phyloP scores from a whole-genome alignment of 352 stramenopile genomes.

The Elongisporangium senticosum region DNA sequence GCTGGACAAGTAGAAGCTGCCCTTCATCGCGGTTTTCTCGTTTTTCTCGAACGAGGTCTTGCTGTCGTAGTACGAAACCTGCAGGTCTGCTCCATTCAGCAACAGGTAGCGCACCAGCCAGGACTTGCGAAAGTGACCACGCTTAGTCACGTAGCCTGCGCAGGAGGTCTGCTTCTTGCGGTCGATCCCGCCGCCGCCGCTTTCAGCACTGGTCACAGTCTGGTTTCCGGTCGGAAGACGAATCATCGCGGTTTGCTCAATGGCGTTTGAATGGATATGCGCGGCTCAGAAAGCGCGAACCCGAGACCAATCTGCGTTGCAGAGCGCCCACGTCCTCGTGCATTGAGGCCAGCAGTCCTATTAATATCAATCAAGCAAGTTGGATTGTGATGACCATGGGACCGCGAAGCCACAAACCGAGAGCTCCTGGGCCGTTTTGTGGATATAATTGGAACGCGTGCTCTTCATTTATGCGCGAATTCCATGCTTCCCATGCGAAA shows the following conservation, averaged over 20 bases:
- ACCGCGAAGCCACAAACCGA: background rate
- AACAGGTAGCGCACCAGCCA: slow-evolving; percentile 78
- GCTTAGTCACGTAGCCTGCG: slow-evolving; percentile 85
- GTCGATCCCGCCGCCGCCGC: slow-evolving; percentile 11
- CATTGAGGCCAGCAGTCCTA: background rate
- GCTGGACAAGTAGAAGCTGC: slow-evolving; percentile 69
- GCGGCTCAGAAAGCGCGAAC: background rate
- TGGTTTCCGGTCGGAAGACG: slow-evolving; percentile 28
- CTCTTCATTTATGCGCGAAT: background rate
- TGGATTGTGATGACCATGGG: background rate
- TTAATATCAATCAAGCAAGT: background rate
- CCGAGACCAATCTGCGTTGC: background rate
- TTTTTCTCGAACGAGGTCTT: slow-evolving; percentile 38
- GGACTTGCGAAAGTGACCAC: slow-evolving; percentile 79
- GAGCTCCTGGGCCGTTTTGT: background rate
- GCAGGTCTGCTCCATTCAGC: slow-evolving; percentile 62
- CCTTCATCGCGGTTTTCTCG: slow-evolving; percentile 30
- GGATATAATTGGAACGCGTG: background rate
- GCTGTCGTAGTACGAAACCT: slow-evolving; percentile 74
- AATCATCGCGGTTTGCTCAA: slow-evolving; percentile 41
- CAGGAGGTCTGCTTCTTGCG: slow-evolving; percentile 64
- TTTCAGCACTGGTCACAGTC: slow-evolving; percentile 2
- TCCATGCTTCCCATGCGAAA: background rate
- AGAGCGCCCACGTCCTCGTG: background rate
- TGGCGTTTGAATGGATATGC: background rate